Evolutionary conservation across 2,329 filamentous ascomycete species (phyloP).

Genomic region (Hortaea werneckii): DNA sequence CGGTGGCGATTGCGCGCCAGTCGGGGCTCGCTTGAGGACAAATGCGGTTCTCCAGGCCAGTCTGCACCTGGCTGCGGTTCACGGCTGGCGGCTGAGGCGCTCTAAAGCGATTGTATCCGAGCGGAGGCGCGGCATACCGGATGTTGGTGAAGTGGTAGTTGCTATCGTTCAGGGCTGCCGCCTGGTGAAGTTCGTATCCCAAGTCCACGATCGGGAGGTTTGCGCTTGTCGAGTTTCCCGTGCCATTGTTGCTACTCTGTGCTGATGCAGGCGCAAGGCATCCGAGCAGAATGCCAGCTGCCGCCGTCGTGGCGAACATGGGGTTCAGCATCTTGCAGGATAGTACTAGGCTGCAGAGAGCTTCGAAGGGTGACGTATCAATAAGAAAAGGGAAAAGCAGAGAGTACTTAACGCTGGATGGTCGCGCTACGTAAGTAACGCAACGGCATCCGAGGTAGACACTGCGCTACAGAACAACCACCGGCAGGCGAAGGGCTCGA

Average conservation of each 20-base stretch:
- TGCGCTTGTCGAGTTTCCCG: neutral
- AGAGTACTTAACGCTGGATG: too few species aligned
- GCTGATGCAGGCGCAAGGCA: too few species aligned
- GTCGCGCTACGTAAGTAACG: too few species aligned
- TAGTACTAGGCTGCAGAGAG: too few species aligned
- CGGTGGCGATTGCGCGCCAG: constrained; percentile 31
- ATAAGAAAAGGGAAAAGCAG: too few species aligned
- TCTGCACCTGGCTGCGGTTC: constrained; percentile 38
- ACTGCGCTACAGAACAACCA: too few species aligned
- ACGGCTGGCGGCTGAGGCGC: constrained; percentile 31
- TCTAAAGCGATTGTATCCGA: constrained; percentile 41
- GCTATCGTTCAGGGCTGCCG: constrained; percentile 32
- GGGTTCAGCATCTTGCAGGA: too few species aligned
- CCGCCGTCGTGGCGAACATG: too few species aligned
- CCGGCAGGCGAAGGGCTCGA: too few species aligned
- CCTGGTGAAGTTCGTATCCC: constrained; percentile 44
- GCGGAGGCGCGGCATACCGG: constrained; percentile 44
- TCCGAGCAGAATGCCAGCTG: too few species aligned
- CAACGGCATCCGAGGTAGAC: too few species aligned
- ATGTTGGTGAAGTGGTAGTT: constrained; percentile 45
- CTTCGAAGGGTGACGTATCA: too few species aligned
- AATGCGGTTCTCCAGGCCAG: constrained; percentile 32
- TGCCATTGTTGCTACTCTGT: neutral
- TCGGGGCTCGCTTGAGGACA: constrained; percentile 36
- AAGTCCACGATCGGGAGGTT: constrained; percentile 40